These are phyloP conservation scores for Hibiscus mutabilis DNA, from an alignment of 345 rosid genomes.

Conservation along the genomic window DNA sequence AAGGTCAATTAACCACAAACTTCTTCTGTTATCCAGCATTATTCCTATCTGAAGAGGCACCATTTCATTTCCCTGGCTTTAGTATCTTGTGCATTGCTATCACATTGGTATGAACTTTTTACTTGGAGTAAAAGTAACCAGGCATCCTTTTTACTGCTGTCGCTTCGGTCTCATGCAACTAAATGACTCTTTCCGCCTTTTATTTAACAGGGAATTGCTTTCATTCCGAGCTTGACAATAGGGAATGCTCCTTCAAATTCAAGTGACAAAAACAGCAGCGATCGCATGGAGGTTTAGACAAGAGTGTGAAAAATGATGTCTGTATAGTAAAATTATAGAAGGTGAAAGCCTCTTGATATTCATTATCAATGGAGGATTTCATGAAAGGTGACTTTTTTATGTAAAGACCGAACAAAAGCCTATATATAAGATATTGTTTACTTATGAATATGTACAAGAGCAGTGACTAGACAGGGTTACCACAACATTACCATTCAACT, in stretches of 20 bases:
- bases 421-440: background rate
- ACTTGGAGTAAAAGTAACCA: background rate
- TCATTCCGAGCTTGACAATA: slow-evolving; percentile 48
- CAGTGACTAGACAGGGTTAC: slow-evolving; percentile 14
- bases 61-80: slow-evolving; percentile 84
- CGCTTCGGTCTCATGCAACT: background rate
- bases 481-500: slow-evolving; percentile 14
- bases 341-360: background rate
- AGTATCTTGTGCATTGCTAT: slow-evolving; percentile 58
- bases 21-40: slow-evolving; percentile 39
- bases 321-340: background rate
- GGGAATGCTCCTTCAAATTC: slow-evolving; percentile 22
- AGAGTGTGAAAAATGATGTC: background rate
- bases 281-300: slow-evolving; percentile 16
- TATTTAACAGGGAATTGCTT: slow-evolving; percentile 35
- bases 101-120: slow-evolving; percentile 36
- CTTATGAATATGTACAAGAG: slow-evolving; percentile 12
- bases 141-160: background rate
- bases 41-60: slow-evolving; percentile 71
- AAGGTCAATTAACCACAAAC: background rate
- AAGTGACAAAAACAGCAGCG: slow-evolving; percentile 9
- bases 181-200: background rate
- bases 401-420: background rate
- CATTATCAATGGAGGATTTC: background rate
- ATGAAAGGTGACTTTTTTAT: background rate